Conservation (phyloP, 225 moss, liverwort and hornwort species). For the Polytrichum commune region DNA sequence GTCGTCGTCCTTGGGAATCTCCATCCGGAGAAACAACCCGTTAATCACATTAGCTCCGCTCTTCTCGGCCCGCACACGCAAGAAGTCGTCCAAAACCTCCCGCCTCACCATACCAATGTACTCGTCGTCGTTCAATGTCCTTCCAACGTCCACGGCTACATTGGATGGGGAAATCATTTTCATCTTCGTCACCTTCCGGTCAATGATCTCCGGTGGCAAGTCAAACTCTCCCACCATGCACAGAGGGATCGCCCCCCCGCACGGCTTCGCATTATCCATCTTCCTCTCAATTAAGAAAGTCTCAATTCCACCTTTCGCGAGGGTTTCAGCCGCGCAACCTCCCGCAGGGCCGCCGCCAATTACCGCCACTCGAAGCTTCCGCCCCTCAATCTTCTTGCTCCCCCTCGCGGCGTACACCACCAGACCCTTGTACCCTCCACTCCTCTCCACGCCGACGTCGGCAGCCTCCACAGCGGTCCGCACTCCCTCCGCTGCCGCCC, state of each 20-base stretch:
- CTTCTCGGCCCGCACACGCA: slow-evolving; percentile 71
- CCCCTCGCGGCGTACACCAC: slow-evolving; percentile 60
- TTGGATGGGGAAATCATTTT: slow-evolving; percentile 99
- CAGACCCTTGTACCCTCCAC: slow-evolving; percentile 21
- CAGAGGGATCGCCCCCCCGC: slow-evolving; percentile 61
- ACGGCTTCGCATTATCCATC: slow-evolving; percentile 93
- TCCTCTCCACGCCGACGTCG: not conserved
- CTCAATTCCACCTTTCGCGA: slow-evolving; percentile 76
- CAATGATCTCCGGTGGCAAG: slow-evolving; percentile 73
- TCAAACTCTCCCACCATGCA: slow-evolving; percentile 96
- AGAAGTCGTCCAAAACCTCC: slow-evolving; percentile 80
- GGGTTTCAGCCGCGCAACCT: slow-evolving; percentile 85
- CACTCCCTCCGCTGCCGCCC: slow-evolving; percentile 32
- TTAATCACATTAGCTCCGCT: slow-evolving; percentile 76
- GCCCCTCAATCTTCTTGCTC: slow-evolving; percentile 69
- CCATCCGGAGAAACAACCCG: slow-evolving; percentile 85
- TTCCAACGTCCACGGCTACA: slow-evolving; percentile 85
- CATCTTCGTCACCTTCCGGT: slow-evolving; percentile 98
- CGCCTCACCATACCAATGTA: slow-evolving; percentile 94
- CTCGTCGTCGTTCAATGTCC: slow-evolving; percentile 89
- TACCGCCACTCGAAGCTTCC: slow-evolving; percentile 94
- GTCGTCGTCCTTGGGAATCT: slow-evolving; percentile 72
- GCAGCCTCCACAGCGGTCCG: slow-evolving; percentile 3
- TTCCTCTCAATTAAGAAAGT: slow-evolving; percentile 89
- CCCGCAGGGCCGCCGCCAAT: slow-evolving; percentile 92